Evolutionary conservation across 2,329 filamentous ascomycete genomes (phyloP), one percentile per base, ranked within the genome.

Genomic region (Ramichloridium luteum): DNA sequence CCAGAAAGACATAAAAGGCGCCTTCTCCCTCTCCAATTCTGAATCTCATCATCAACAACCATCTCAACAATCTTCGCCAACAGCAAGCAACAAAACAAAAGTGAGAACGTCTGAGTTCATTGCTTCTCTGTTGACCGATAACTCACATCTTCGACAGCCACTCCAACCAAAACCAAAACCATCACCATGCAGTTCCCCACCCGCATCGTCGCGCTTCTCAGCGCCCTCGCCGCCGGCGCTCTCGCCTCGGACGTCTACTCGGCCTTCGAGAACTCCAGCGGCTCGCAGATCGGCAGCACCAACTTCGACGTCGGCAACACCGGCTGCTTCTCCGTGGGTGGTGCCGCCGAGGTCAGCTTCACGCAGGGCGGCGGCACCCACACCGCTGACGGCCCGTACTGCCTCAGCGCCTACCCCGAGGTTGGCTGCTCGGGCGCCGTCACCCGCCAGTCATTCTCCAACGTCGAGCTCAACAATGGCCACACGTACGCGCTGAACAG

Each of bases 251-350:
- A 23, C n/a, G 20, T 23, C 20, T 23, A 23, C 20, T 23, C 20
- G 20, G 8, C n/a, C 8, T 23, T 23, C n/a, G 8, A 23, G 8
- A n/a, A 23, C 20, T 8, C 8, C 20, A 23, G 8, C 20, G 20
- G 27, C 13, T 16, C 16, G 20, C 14, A 27, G 28, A 31, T 35
- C 33, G 27, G 28, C 27, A 28, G 33, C 28, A 35, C 28, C 28
- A 23, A 31, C 33, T 35, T 27, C 29, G 20, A 23, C 20, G 20
- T 23, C 20, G 20, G 20, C 20, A 23, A 23, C n/a, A 23, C 20
- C 20, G 20, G 20, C n/a, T 23, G 20, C 20, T 23, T 23, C 20
- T 23, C 20, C 8, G 20, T 23, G 8, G 8, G 8, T n/a, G n/a
- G n/a, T n/a, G 20, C 20, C 20, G 20, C n/a, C n/a, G 8, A 23